A percentile compares a stretch with the other conserved stretches of the same genome.
Evolutionary conservation across 2,329 filamentous ascomycete genomes (phyloP).

Genomic region (Alternaria ventricosa): DNA sequence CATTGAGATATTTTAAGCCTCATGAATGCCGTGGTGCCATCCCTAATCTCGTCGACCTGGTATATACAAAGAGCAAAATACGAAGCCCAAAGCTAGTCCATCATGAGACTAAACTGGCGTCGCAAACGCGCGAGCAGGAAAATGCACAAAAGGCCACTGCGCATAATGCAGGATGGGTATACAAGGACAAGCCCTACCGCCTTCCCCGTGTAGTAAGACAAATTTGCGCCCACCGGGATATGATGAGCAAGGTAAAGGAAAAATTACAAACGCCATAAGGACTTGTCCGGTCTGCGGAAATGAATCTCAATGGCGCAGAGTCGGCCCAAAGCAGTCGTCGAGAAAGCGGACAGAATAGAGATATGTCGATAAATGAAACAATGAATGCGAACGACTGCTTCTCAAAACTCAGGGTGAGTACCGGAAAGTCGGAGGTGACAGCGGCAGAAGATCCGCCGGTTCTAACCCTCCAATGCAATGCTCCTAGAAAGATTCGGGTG

Average conservation of each 20-base stretch:
- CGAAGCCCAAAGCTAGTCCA: slow-evolving; percentile 6
- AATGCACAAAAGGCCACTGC: slow-evolving; percentile 8
- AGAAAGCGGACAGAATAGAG: slow-evolving; percentile 2
- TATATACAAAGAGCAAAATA: slow-evolving; percentile 33
- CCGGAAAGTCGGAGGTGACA: slow-evolving; percentile 1
- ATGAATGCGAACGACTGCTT: slow-evolving; percentile 6
- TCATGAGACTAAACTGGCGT: slow-evolving; percentile 2
- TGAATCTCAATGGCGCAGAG: neutral
- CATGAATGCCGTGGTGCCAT: neutral
- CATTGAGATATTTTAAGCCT: slow-evolving; percentile 6
- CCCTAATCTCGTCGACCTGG: neutral
- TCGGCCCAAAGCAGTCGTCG: neutral
- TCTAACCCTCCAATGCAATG: neutral
- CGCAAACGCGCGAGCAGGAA: neutral
- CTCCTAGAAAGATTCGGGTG: slow-evolving; percentile 69
- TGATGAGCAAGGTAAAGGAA: neutral
- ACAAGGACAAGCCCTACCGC: slow-evolving; percentile 35
- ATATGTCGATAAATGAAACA: slow-evolving; percentile 19
- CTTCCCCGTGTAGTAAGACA: slow-evolving; percentile 24
- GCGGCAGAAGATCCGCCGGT: neutral
- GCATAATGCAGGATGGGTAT: slow-evolving; percentile 43
- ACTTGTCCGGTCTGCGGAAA: neutral
- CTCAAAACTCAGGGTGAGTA: neutral
- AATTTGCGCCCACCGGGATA: slow-evolving; percentile 5
- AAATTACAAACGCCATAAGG: neutral